phyloP scores from a whole-genome alignment of 345 rosid genomes.

The Turnera subulata region DNA sequence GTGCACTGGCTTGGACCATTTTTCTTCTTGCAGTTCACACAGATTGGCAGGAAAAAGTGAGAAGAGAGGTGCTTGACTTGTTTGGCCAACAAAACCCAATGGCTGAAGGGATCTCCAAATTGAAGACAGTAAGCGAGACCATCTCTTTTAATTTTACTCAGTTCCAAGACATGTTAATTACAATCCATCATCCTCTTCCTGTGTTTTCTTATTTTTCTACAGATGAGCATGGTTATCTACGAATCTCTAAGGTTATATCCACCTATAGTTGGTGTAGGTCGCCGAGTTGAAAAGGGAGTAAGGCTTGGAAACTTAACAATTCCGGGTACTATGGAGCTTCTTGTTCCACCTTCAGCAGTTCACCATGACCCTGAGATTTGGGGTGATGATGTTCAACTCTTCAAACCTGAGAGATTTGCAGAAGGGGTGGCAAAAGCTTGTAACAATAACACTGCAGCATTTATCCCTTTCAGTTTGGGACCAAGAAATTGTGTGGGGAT shows the following conservation, averaged over 20 bases:
- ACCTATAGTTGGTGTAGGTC: not conserved
- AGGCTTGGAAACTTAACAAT: conserved; percentile 14
- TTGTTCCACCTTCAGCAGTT: not conserved
- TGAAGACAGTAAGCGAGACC: conserved; percentile 28
- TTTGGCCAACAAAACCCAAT: conserved; percentile 29
- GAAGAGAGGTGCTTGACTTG: conserved; percentile 26
- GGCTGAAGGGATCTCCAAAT: conserved; percentile 23
- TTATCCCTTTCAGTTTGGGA: conserved; percentile 33
- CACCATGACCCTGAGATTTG: not conserved
- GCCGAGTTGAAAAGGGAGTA: conserved; percentile 11
- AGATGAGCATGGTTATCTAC: conserved; percentile 17
- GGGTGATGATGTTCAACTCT: not conserved
- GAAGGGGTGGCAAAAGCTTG: conserved; percentile 39
- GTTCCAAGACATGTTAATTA: no score
- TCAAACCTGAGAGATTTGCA: conserved; percentile 34
- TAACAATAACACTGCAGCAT: conserved; percentile 25
- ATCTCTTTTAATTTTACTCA: not conserved
- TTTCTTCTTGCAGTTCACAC: conserved; percentile 34
- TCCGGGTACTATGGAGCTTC: no score
- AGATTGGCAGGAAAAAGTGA: conserved; percentile 43
- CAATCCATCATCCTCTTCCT: not conserved
- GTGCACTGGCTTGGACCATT: conserved; percentile 34
- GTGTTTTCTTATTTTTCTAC: not conserved
- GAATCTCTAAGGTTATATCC: conserved; percentile 19
- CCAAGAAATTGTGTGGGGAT: not conserved